Evolutionary conservation across 148 eudicot species (phyloP).

Genomic region (Silene latifolia): DNA sequence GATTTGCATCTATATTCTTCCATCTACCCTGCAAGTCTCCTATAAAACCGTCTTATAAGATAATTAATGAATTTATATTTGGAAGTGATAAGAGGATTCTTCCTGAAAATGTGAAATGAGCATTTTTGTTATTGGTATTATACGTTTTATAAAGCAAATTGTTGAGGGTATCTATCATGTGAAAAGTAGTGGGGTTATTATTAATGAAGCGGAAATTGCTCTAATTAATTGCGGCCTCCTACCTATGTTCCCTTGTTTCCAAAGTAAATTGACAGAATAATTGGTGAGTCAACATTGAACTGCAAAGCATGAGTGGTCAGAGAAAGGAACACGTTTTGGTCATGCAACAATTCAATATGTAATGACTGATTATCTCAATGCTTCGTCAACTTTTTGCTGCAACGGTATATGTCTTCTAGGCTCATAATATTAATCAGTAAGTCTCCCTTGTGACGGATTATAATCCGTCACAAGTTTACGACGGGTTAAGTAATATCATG

Average conservation of each 20-base stretch:
- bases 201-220: not conserved
- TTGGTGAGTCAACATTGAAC: not conserved
- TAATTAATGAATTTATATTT: not conserved
- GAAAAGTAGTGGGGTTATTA: not conserved
- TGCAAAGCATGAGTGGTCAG: not conserved
- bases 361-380: too few species aligned
- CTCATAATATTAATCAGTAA: too few species aligned
- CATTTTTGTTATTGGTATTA: not conserved
- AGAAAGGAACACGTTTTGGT: not conserved
- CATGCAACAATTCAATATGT: not conserved
- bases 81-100: not conserved
- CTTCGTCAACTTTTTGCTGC: too few species aligned
- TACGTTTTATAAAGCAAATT: not conserved
- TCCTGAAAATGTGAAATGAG: not conserved
- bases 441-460: too few species aligned
- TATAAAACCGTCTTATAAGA: not conserved
- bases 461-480: too few species aligned
- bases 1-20: conserved; percentile 61
- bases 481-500: too few species aligned
- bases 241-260: too few species aligned
- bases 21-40: conserved; percentile 24
- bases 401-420: too few species aligned
- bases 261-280: too few species aligned
- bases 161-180: conserved; percentile 16
- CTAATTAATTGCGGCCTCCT: too few species aligned